These are phyloP conservation scores for Leptographium radiaticola DNA, from an alignment of 2,329 filamentous ascomycete genomes.

Conservation along the genomic window DNA sequence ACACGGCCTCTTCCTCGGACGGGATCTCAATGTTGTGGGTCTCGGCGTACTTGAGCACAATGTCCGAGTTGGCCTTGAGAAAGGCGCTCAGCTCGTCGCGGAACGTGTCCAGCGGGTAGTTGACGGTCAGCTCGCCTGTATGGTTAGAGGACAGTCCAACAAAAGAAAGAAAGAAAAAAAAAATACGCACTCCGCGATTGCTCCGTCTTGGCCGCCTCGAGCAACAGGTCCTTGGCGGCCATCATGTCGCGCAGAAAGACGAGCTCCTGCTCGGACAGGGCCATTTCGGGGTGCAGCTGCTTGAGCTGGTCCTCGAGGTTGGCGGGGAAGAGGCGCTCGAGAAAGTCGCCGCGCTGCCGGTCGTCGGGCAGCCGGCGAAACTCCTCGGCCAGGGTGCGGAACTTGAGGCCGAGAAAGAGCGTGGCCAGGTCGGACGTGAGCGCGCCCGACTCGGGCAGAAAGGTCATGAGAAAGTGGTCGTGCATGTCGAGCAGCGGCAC, in stretches of 20 bases:
- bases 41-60: slow-evolving; percentile 22
- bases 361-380: slow-evolving; percentile 6
- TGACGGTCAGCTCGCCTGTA: slow-evolving; percentile 19
- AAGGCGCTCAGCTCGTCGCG: slow-evolving; percentile 19
- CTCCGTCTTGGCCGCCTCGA: slow-evolving; percentile 41
- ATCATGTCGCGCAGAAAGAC: slow-evolving; percentile 9
- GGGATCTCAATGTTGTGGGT: slow-evolving; percentile 25
- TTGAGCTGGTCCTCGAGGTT: slow-evolving; percentile 38
- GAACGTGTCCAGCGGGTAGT: slow-evolving; percentile 26
- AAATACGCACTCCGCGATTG: slow-evolving; percentile 15
- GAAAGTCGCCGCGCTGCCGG: slow-evolving; percentile 14
- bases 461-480: slow-evolving; percentile 31
- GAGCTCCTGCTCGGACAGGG: slow-evolving; percentile 10
- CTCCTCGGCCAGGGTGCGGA: slow-evolving; percentile 14
- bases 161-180: too few species aligned
- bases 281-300: slow-evolving; percentile 21
- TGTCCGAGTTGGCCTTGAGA: slow-evolving; percentile 18
- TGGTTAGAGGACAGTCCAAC: background rate
- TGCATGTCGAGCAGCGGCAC: slow-evolving; percentile 28
- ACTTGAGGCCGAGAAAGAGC: slow-evolving; percentile 33
- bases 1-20: slow-evolving; percentile 16
- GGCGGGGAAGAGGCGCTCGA: slow-evolving; percentile 42
- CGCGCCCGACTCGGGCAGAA: slow-evolving; percentile 24
- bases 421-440: slow-evolving; percentile 28
- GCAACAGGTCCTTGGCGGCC: slow-evolving; percentile 28